Evolutionary conservation across 768 basidiomycete genomes (phyloP).

Genomic region (Clathrus columnatus): DNA sequence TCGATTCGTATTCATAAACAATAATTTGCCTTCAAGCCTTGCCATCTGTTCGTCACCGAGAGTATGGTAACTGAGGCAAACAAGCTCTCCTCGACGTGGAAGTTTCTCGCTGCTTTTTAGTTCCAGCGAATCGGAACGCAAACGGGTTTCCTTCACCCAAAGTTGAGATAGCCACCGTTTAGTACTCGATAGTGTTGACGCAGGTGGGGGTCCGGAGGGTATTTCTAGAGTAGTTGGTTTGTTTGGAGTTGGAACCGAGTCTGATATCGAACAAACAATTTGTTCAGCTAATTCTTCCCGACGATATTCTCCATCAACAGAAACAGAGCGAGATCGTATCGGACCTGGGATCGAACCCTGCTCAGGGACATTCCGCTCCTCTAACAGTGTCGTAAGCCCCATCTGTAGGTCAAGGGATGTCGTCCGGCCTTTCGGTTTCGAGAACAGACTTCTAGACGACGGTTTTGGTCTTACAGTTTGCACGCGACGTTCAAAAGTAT

Average conservation of each 20-base stretch:
- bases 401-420: not conserved
- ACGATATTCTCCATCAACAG: not conserved
- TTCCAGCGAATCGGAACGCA: not conserved
- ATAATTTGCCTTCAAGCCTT: conserved; percentile 43
- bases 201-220: conserved; percentile 13
- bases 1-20: not conserved
- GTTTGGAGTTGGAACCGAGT: not conserved
- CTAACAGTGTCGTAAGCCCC: not conserved
- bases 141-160: conserved; percentile 3
- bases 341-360: not conserved
- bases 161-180: not conserved
- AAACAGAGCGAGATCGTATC: not conserved
- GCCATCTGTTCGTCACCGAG: conserved; percentile 71
- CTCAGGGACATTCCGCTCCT: not conserved
- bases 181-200: not conserved
- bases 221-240: not conserved
- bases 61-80: conserved; percentile 64
- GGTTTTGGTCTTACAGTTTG: not conserved
- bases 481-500: not conserved
- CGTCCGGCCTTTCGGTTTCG: not conserved
- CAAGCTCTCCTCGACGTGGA: conserved; percentile 56
- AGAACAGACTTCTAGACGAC: not conserved
- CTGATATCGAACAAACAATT: not conserved
- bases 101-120: not conserved
- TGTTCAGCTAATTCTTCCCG: not conserved